Conservation (phyloP, 345 rosid species). For the thale cress (Arabidopsis thaliana) region DNA sequence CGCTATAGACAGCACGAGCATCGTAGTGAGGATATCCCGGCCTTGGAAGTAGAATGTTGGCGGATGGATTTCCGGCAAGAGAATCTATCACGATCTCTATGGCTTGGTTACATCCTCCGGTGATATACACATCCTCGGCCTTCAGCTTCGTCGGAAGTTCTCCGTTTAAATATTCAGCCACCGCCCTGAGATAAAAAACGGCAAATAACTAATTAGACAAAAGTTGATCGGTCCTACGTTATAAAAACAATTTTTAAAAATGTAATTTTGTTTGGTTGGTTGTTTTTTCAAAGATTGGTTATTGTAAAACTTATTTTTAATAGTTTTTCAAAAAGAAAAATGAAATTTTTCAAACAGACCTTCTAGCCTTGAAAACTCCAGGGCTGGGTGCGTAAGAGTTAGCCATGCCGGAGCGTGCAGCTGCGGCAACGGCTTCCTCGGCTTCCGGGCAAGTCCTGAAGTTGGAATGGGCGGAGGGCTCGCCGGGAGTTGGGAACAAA, state of each 20-base stretch:
- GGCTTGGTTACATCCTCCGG: constrained; percentile 59
- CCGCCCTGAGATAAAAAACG: constrained; percentile 40
- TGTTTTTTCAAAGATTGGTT: too few relatives aligned
- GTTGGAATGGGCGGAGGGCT: constrained; percentile 57
- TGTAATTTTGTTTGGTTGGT: too few relatives aligned
- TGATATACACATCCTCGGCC: constrained; percentile 56
- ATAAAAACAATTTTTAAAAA: too few relatives aligned
- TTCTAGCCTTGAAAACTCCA: constrained; percentile 63
- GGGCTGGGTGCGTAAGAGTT: constrained; percentile 51
- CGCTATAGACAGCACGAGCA: constrained; percentile 34
- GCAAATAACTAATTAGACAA: neutral
- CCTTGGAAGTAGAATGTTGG: constrained; percentile 51
- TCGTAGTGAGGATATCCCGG: constrained; percentile 52
- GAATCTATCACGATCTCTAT: constrained; percentile 51
- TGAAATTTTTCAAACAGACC: constrained; percentile 21
- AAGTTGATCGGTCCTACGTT: too few relatives aligned
- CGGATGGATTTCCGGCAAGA: constrained; percentile 49
- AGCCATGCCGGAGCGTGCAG: constrained; percentile 54
- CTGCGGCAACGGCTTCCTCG: constrained; percentile 55
- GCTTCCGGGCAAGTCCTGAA: constrained; percentile 55
- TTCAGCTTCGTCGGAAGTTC: constrained; percentile 52
- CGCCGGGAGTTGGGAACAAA: constrained; percentile 62
- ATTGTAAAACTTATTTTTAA: too few relatives aligned
- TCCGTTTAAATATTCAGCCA: constrained; percentile 52
- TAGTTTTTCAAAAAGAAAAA: neutral